A percentile compares a stretch with the other conserved stretches of the same genome.
Conservation (phyloP, 2,329 filamentous ascomycete genomes). For the Xylariaceae sp. region DNA sequence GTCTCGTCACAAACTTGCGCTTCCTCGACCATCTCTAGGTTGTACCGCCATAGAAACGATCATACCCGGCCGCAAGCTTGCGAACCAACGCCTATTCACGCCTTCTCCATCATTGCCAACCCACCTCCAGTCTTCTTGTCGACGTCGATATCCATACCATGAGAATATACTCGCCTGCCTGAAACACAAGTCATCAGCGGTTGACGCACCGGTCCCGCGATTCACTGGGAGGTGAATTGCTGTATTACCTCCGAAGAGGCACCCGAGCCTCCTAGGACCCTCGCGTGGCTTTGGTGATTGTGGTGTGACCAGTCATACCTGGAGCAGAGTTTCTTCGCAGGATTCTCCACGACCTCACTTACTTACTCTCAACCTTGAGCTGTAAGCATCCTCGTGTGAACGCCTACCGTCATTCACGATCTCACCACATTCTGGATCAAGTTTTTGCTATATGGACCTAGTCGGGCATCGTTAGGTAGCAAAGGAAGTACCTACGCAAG, state of each 20-base stretch:
- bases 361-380: neutral
- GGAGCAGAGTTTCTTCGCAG: neutral
- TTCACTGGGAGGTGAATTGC: conserved; percentile 6
- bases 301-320: neutral
- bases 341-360: neutral
- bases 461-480: conserved; percentile 27
- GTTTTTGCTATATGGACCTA: conserved; percentile 31
- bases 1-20: conserved; percentile 3
- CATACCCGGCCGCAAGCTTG: neutral
- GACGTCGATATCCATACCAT: neutral
- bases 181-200: conserved; percentile 2
- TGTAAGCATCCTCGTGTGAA: neutral
- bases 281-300: neutral
- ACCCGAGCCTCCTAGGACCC: neutral
- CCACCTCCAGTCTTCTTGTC: neutral
- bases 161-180: conserved; percentile 13
- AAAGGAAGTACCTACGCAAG: neutral
- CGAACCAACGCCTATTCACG: neutral
- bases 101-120: neutral
- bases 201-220: conserved; percentile 9
- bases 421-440: conserved; percentile 4
- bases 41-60: neutral
- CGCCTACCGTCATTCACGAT: neutral
- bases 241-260: neutral
- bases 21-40: neutral